Base-by-base conservation (phyloP, 2,329 filamentous ascomycete genomes). In the Xylariaceae sp. region DNA sequence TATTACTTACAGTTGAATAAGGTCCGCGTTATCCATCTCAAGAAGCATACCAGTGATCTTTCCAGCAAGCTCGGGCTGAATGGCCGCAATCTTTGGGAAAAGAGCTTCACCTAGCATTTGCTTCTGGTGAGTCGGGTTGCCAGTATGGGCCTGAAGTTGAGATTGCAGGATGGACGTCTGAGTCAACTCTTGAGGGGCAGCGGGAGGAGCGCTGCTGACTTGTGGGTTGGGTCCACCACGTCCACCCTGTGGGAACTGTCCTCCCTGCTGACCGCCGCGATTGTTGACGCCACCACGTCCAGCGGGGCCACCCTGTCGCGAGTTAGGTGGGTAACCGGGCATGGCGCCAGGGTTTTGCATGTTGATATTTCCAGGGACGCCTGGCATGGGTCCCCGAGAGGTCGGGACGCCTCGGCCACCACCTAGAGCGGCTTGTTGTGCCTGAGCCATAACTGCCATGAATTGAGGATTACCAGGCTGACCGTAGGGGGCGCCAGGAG, bases 31-130 rank as follows among this genome's bases (percentile, higher is more conserved):
- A 68, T 97, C 94, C 94, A 99, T 99, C 83, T 99, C 94, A 67
- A 99, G 77, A 68, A 99, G 87, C 94, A 99, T 99, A 76, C 94
- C 94, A 59, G 94, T 99, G 74, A 99, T 97, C 86, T 99, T 99
- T 71, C 94, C 94, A 60, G 94, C 94, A 68, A 99, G 81, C 68
- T 96, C 91, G 57, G 91, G 88, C 79, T 99, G 94, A 75, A 96
- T 86, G 64, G 84, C 85, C 74, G 91, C 86, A 69, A 99, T 97
- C 87, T 97, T 99, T 71, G 94, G 94, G 83, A 97, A 99, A 67
- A 99, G 88, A 65, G 90, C 86, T 78, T 99, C 94, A 73, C 94
- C 94, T 53, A 99, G 85, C 74, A 97, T 89, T 81, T 99, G 94
- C 85, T 99, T 99, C 81, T 97, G 94, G 77, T 95, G 89, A 47